Conservation (phyloP, 2,329 filamentous ascomycete species). For the Fusarium bactridioides region DNA sequence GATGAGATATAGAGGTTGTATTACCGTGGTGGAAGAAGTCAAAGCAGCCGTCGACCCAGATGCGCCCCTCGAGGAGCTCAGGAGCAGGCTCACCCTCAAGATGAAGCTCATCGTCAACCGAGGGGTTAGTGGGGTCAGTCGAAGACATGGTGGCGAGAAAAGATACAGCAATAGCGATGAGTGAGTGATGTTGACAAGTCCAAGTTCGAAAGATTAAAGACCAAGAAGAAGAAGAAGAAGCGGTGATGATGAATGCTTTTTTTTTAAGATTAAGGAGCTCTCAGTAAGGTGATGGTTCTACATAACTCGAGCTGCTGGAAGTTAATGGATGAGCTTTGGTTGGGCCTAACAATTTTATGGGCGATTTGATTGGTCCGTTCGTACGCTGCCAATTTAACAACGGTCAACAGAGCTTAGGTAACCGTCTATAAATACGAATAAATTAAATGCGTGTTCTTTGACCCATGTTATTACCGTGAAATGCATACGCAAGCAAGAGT, state of each 20-base stretch:
- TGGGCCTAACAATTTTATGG: constrained; percentile 28
- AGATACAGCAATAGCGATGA: not conserved
- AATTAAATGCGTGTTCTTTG: not conserved
- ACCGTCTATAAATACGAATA: not conserved
- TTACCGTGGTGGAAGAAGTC: constrained; percentile 97
- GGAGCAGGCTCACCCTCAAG: constrained; percentile 58
- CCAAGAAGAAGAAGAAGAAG: not conserved
- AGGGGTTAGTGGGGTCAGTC: constrained; percentile 36
- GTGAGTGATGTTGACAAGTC: not conserved
- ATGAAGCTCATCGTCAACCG: constrained; percentile 35
- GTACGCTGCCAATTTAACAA: not conserved
- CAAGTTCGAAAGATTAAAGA: not conserved
- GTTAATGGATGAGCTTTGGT: not conserved
- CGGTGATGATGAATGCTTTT: constrained; percentile 2
- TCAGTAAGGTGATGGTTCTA: not conserved
- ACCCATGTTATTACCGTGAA: not conserved
- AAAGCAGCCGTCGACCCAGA: constrained; percentile 99
- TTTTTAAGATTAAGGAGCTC: constrained; percentile 12
- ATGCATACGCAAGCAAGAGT: not conserved
- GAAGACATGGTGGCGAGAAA: constrained; percentile 27
- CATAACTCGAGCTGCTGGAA: constrained; percentile 25
- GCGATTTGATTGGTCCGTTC: constrained; percentile 22
- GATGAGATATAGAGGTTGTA: rapidly evolving
- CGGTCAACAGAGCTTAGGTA: not conserved
- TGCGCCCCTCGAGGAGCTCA: constrained; percentile 71